Conservation (phyloP, 805 yeast species). For the Saccharomycodes ludwigii region DNA sequence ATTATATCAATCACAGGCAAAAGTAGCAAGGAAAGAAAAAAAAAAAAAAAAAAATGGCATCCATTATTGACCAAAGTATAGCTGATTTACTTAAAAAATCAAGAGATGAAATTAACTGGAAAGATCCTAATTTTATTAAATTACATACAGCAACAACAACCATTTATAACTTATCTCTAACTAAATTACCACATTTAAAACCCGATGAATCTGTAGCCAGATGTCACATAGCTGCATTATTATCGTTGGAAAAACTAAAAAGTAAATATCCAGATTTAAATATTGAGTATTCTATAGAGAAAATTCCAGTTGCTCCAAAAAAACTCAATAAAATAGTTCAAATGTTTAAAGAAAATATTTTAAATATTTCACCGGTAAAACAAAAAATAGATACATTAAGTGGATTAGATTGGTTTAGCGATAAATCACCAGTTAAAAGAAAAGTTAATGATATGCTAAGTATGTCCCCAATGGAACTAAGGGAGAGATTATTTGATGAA, state of each 20-base stretch:
- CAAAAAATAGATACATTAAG: conserved; percentile 1
- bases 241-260: conserved; percentile 41
- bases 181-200: conserved; percentile 34
- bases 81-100: neutral
- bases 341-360: conserved; percentile 32
- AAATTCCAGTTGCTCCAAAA: conserved; percentile 45
- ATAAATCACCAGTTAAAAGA: conserved; percentile 1
- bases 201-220: conserved; percentile 52
- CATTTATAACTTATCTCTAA: conserved; percentile 40
- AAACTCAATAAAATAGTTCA: conserved; percentile 29
- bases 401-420: neutral
- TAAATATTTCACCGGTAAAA: conserved; percentile 22
- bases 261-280: conserved; percentile 31
- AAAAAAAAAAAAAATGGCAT: neutral
- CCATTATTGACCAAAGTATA: neutral
- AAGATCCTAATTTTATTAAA: conserved; percentile 16
- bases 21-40: neutral
- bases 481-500: conserved; percentile 16
- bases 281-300: conserved; percentile 30
- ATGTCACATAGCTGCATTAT: conserved; percentile 51
- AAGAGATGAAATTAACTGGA: conserved; percentile 11
- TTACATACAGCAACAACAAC: conserved; percentile 18
- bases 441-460: neutral
- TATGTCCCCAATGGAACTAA: conserved; percentile 18
- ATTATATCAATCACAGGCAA: no score